Conservation (phyloP, 768 basidiomycete genomes). For the Pleurotus ostreatus region DNA sequence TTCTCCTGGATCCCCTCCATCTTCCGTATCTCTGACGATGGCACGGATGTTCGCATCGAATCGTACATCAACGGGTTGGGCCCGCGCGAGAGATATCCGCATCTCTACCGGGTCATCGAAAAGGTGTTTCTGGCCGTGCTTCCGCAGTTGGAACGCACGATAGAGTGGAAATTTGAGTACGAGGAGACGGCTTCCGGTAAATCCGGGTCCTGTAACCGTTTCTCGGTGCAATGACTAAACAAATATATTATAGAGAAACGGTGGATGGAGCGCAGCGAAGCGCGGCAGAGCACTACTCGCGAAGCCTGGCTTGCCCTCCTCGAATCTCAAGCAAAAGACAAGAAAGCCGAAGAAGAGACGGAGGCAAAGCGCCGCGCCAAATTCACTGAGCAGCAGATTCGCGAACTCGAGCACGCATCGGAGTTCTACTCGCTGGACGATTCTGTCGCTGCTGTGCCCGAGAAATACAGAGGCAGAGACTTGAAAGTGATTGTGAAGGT, state of each 20-base stretch:
- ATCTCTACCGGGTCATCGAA: slow-evolving; percentile 12
- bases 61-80: slow-evolving; percentile 15
- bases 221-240: background rate
- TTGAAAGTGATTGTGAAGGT: background rate
- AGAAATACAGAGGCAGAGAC: background rate
- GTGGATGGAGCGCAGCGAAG: background rate
- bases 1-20: slow-evolving; percentile 14
- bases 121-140: slow-evolving; percentile 12
- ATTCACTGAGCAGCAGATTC: background rate
- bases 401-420: background rate
- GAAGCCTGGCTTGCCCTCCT: background rate
- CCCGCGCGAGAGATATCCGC: slow-evolving; percentile 9
- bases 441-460: background rate
- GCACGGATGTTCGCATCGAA: slow-evolving; percentile 11
- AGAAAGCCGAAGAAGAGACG: background rate
- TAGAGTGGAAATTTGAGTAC: slow-evolving; percentile 1
- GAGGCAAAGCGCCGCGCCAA: background rate
- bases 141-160: slow-evolving; percentile 11
- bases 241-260: background rate
- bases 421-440: background rate
- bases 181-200: background rate
- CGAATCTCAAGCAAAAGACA: background rate
- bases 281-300: background rate
- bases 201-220: background rate
- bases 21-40: slow-evolving; percentile 11